Conservation (phyloP, 768 basidiomycete species). For the Boletus tomentosulus region DNA sequence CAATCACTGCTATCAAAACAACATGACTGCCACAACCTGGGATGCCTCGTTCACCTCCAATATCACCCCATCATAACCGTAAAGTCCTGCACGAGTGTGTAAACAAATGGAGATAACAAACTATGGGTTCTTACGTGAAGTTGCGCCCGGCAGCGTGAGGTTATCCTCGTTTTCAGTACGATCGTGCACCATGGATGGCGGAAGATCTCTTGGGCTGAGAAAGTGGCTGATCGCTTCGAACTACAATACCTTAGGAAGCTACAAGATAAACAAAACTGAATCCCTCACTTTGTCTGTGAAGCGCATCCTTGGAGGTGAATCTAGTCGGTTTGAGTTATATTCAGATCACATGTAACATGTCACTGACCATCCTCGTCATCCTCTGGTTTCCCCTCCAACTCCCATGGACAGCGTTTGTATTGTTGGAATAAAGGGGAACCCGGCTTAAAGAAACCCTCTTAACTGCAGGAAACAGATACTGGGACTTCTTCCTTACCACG, state of each 20-base stretch:
- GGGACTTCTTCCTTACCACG: conserved; percentile 49
- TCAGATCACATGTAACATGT: background rate
- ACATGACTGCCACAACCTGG: conserved; percentile 68
- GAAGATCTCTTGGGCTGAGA: conserved; percentile 66
- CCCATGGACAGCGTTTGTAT: conserved; percentile 91
- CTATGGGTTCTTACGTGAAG: conserved; percentile 52
- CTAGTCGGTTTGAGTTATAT: conserved; percentile 32
- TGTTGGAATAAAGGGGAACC: conserved; percentile 87
- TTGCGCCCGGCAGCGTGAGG: conserved; percentile 61
- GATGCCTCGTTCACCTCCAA: conserved; percentile 76
- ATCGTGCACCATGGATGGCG: conserved; percentile 78
- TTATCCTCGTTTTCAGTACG: conserved; percentile 73
- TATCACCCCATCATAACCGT: conserved; percentile 80
- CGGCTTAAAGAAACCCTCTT: conserved; percentile 45
- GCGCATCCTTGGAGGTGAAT: conserved; percentile 69
- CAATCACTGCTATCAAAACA: conserved; percentile 45
- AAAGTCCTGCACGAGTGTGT: conserved; percentile 30
- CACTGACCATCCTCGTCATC: conserved; percentile 75
- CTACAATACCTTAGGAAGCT: conserved; percentile 33
- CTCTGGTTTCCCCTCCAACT: conserved; percentile 73
- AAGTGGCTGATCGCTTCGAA: conserved; percentile 79
- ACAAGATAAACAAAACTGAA: background rate
- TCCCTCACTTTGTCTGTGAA: conserved; percentile 62
- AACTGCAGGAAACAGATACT: background rate
- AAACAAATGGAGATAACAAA: background rate